Percentiles rank a stretch among this genome's conserved stretches.
Evolutionary conservation across 768 basidiomycete species (phyloP).

Genomic region (Phylloporus scabripes): DNA sequence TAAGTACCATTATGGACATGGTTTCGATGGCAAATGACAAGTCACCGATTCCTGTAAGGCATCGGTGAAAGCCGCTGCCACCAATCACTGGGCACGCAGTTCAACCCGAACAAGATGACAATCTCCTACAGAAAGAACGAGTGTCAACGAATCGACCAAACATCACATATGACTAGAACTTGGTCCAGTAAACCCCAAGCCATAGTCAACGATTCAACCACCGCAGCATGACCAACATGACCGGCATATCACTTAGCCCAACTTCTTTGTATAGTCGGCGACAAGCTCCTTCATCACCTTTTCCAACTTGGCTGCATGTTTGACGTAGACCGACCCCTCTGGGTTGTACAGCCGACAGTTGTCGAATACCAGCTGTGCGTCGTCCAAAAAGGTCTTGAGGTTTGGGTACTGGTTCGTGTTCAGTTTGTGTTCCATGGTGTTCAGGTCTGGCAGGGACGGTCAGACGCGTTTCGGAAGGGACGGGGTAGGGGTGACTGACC

Average conservation of each 20-base stretch:
- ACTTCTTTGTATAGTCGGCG: constrained; percentile 22
- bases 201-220: not conserved
- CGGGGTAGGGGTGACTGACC: constrained; percentile 45
- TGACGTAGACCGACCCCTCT: constrained; percentile 71
- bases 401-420: constrained; percentile 76
- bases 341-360: constrained; percentile 90
- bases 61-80: too few species aligned
- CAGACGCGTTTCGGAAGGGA: not conserved
- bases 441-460: constrained; percentile 52
- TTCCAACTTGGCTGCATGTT: constrained; percentile 81
- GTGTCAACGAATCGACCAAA: too few species aligned
- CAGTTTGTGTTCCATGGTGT: constrained; percentile 87
- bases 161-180: not conserved
- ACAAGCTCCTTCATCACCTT: constrained; percentile 61
- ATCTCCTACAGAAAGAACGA: not conserved
- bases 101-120: not conserved
- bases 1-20: too few species aligned
- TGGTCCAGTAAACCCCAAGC: not conserved
- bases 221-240: not conserved
- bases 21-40: too few species aligned
- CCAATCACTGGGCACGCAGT: not conserved
- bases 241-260: not conserved
- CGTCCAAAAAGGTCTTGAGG: constrained; percentile 70
- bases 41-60: too few species aligned
- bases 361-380: constrained; percentile 79